A percentile compares a stretch with the other conserved stretches of the same genome.
These are phyloP conservation scores for Candida ponderosae DNA, from an alignment of 805 yeast species.

Conservation along the genomic window DNA sequence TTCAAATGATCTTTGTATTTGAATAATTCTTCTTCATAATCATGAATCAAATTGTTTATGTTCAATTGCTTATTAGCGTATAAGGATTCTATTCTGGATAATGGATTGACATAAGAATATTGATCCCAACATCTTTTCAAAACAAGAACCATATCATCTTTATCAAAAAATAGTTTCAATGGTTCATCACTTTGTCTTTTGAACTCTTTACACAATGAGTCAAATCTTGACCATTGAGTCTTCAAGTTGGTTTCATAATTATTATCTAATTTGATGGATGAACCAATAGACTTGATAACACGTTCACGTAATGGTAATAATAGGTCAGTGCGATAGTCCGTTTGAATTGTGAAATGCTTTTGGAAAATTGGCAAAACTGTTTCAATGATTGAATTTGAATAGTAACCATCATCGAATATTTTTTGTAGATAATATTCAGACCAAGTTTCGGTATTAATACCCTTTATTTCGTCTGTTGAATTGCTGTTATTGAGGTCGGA, in stretches of 20 bases:
- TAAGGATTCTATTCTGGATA: constrained; percentile 26
- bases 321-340: constrained; percentile 16
- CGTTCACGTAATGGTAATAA: constrained; percentile 25
- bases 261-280: constrained; percentile 20
- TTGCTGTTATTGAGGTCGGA: not conserved
- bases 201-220: constrained; percentile 65
- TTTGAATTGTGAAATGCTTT: constrained; percentile 29
- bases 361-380: constrained; percentile 48
- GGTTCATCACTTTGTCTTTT: constrained; percentile 54
- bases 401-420: constrained; percentile 42
- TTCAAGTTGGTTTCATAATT: constrained; percentile 29
- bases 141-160: constrained; percentile 22
- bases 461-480: constrained; percentile 15
- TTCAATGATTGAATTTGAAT: constrained; percentile 38
- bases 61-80: constrained; percentile 23
- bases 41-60: constrained; percentile 20
- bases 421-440: constrained; percentile 34
- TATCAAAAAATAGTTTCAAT: constrained; percentile 37
- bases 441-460: constrained; percentile 21
- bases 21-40: constrained; percentile 13
- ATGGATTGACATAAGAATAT: constrained; percentile 25
- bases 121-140: constrained; percentile 24
- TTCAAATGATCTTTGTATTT: constrained; percentile 18
- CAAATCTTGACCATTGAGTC: constrained; percentile 62
- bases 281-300: constrained; percentile 24